These are phyloP conservation scores for Barbatosphaeria neglecta DNA, from an alignment of 495 filamentous ascomycete species.

Conservation along the genomic window DNA sequence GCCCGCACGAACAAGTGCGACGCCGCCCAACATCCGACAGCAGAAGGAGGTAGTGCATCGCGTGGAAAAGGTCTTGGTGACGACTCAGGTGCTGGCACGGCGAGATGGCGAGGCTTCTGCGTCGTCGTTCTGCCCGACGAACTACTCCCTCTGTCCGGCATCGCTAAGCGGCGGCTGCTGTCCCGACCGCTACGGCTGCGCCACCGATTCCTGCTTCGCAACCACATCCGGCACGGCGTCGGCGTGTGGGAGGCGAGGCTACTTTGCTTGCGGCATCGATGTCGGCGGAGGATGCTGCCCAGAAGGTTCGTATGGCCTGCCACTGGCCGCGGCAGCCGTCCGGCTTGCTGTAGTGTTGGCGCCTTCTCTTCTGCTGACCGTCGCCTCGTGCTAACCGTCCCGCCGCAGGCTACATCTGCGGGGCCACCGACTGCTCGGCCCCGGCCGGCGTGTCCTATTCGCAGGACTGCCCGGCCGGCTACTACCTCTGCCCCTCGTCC, in stretches of 20 bases:
- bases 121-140: conserved; percentile 13
- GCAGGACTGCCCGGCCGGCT: conserved; percentile 17
- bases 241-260: conserved; percentile 20
- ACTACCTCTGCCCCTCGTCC: conserved; percentile 24
- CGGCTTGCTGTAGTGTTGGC: no score
- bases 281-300: conserved; percentile 20
- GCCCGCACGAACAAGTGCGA: conserved; percentile 9
- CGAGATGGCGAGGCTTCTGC: conserved; percentile 12
- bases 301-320: neutral
- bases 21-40: conserved; percentile 9
- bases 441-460: conserved; percentile 16
- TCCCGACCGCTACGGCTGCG: conserved; percentile 28
- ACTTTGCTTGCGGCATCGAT: conserved; percentile 18
- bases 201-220: conserved; percentile 28
- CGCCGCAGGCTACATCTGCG: conserved; percentile 21
- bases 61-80: conserved; percentile 25
- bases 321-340: no score
- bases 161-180: conserved; percentile 30
- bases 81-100: conserved; percentile 6
- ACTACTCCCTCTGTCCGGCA: conserved; percentile 22
- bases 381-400: neutral
- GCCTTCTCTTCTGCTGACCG: no score
- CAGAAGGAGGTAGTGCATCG: conserved; percentile 15
- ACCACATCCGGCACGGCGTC: conserved; percentile 26
- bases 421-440: conserved; percentile 11